These are phyloP conservation scores for Physcomitrellopsis africana DNA, from an alignment of 225 moss, liverwort and hornwort genomes.

Conservation along the genomic window DNA sequence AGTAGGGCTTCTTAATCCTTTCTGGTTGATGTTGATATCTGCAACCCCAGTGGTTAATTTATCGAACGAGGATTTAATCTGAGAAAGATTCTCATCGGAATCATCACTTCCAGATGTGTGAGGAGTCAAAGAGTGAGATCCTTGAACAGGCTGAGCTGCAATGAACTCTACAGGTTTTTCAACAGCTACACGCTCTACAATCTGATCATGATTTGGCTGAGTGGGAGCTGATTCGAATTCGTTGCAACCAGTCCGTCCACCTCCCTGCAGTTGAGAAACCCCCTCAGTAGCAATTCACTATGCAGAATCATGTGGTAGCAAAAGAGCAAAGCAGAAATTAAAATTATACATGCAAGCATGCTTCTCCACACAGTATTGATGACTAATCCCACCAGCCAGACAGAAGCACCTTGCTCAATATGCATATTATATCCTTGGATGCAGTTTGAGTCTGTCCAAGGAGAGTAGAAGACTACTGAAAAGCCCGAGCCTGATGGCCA, in stretches of 20 bases:
- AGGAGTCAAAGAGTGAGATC: conserved; percentile 32
- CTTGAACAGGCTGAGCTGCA: conserved; percentile 43
- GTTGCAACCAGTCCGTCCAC: conserved; percentile 43
- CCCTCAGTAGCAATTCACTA: conserved; percentile 2
- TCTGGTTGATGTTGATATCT: conserved; percentile 52
- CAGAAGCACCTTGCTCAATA: not conserved
- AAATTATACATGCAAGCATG: not conserved
- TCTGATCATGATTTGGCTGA: conserved; percentile 45
- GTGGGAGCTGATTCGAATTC: conserved; percentile 51
- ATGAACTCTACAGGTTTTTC: conserved; percentile 39
- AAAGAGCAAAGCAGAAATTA: not conserved
- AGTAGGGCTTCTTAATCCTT: conserved; percentile 18
- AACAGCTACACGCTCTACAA: conserved; percentile 43
- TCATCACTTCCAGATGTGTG: conserved; percentile 40
- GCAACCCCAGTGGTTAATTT: conserved; percentile 43
- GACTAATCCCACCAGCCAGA: not conserved
- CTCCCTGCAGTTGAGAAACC: conserved; percentile 53
- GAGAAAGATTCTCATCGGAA: conserved; percentile 41
- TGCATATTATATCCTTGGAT: too few relatives aligned
- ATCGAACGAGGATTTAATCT: conserved; percentile 31
- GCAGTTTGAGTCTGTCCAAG: too few relatives aligned
- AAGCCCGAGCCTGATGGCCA: too few relatives aligned
- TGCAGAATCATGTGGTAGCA: conserved; percentile 19
- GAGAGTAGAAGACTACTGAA: too few relatives aligned
- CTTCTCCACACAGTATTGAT: not conserved